These are phyloP conservation scores for Furcasterigmium sp. DNA, from an alignment of 2,329 filamentous ascomycete genomes.

Conservation along the genomic window DNA sequence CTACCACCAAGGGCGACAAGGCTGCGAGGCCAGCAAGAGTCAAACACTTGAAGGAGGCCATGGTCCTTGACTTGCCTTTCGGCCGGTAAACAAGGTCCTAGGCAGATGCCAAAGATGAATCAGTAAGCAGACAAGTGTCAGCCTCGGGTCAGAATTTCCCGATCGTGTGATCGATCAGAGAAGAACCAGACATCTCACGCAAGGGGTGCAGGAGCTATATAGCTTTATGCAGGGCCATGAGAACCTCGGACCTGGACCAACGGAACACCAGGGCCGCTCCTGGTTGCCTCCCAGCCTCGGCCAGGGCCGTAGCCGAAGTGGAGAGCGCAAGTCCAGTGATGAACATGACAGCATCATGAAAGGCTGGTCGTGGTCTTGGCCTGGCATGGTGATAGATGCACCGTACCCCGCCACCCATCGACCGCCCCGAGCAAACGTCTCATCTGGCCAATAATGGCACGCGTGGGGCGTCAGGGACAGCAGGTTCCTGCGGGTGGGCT, in stretches of 20 bases:
- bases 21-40: constrained; percentile 13
- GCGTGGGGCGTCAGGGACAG: neutral
- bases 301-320: neutral
- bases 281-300: neutral
- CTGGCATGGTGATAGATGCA: neutral
- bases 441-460: neutral
- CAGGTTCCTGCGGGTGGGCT: neutral
- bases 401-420: neutral
- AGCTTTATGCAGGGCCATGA: neutral
- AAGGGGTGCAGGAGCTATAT: neutral
- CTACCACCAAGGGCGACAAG: constrained; percentile 19
- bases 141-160: neutral
- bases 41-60: constrained; percentile 8
- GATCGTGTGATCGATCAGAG: neutral
- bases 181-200: neutral
- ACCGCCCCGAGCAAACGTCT: neutral
- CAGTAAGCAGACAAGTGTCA: neutral
- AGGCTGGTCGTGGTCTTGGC: neutral
- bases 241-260: neutral
- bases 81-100: neutral
- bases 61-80: neutral
- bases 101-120: neutral
- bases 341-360: neutral
- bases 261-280: neutral
- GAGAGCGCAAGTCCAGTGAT: neutral